Base-by-base conservation (phyloP, 148 eudicot genomes). In the Agrostemma githago region DNA sequence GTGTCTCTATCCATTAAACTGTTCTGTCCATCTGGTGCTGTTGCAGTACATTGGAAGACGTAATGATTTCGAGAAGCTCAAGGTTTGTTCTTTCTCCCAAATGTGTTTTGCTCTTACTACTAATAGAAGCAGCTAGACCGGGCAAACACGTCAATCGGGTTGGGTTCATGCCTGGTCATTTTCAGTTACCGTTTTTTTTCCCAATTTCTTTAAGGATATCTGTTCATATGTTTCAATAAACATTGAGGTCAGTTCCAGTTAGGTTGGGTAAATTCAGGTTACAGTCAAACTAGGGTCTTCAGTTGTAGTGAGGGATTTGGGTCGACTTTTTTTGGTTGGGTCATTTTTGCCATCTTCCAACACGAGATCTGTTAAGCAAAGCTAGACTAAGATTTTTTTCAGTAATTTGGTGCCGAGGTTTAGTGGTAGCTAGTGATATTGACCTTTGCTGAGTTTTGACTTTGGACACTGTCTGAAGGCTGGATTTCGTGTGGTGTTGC, bases 11-110 rank as follows among this genome's bases (percentile, higher is more conserved):
- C 57, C 76, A 44, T 44, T 12, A 62, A 70, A 57, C 54, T 20
- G 10, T 54, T 40, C 56, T 34, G 40, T 66, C 59, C 70, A 40
- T 68, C 15, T 63, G 61, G 60, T 44, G 65, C 76, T 66, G 62
- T 66, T 66, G 66, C 76, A 71, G 76, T 72, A 74, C 17, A 66
- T 58, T 51, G 70, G 62, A 14, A 44, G 41, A 57, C 56, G 61
- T 42, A 65, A 63, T 54, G 54, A 60, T 81, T 65, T 8, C 58
- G 40, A 40, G 66, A 66, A 37, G 58, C 59, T 76, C 70, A 74
- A 83, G 90, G 92, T 89, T 74, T 70, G 87, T 76, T 62, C 74
- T 20, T 51, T 70, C 14, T 48, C 71, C 76, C 39, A 43, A 51
- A 38, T 15, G 19, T 26, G 6, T 63, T 19, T 71, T 53, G 8